Percentiles rank a stretch among this genome's conserved stretches.
Evolutionary conservation across 2,329 filamentous ascomycete species (phyloP).

Genomic region (Westerdykella aurantiaca): DNA sequence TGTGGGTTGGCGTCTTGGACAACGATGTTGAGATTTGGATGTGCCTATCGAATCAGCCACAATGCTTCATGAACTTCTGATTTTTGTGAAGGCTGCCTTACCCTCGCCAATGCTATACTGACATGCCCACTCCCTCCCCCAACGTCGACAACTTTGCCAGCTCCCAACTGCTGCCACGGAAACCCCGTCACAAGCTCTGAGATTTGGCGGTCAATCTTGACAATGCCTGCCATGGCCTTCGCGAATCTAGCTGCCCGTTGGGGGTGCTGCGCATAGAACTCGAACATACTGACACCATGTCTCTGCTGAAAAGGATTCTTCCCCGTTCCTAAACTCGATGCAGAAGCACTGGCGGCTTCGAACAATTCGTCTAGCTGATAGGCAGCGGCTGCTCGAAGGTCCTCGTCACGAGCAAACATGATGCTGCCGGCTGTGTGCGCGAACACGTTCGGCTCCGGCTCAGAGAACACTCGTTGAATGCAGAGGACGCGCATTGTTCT

Average conservation of each 20-base stretch:
- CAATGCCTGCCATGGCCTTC: conserved; percentile 24
- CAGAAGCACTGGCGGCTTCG: conserved; percentile 16
- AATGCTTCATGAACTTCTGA: conserved; percentile 1
- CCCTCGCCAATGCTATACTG: conserved; percentile 14
- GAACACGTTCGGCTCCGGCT: conserved; percentile 12
- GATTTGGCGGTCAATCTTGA: conserved; percentile 22
- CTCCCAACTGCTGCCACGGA: conserved; percentile 10
- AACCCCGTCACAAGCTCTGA: conserved; percentile 17
- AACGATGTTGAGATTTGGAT: conserved; percentile 8
- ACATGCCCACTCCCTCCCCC: conserved; percentile 21
- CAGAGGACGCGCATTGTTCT: conserved; percentile 13
- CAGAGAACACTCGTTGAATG: conserved; percentile 14
- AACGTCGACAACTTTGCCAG: conserved; percentile 16
- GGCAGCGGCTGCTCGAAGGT: conserved; percentile 11
- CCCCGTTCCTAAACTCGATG: conserved; percentile 1
- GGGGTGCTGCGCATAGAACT: conserved; percentile 24
- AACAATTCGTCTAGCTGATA: conserved; percentile 25
- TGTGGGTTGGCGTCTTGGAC: conserved; percentile 10
- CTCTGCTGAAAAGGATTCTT: conserved; percentile 18
- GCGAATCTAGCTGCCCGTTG: conserved; percentile 23
- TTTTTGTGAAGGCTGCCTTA: conserved; percentile 7
- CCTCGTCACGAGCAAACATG: conserved; percentile 9
- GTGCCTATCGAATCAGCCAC: conserved; percentile 5
- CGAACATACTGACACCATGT: conserved; percentile 17
- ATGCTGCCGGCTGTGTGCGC: conserved; percentile 12